Base-by-base conservation (phyloP, 2,329 filamentous ascomycete species). In the Colletotrichum somersetense region DNA sequence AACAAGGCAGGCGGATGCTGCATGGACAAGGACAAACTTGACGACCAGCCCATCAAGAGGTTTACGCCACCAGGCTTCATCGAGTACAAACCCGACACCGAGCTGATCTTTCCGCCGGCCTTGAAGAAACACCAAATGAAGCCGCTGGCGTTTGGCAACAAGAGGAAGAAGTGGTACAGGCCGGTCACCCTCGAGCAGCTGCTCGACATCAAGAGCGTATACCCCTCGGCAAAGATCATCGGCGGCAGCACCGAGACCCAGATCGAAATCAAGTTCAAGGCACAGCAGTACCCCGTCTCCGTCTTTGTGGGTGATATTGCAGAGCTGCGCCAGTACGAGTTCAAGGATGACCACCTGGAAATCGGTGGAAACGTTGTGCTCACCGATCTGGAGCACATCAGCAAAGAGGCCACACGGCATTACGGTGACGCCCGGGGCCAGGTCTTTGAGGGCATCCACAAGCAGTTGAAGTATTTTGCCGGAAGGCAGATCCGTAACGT, bases 231-330 rank as follows among this genome's bases (percentile, higher is more conserved):
- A 5, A 99, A 98, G 82, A 91, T 99, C 73, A 97, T 99, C 73
- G 96, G 95, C 62, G 96, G 96, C 73, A 97, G 95, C 80, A 97
- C 95, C 2, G 96, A 99, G 81, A 98, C 96, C 0, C 96, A 98
- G 82, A 98, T 99, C 73, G 96, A 99, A 83, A 93, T 97, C 83
- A 98, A 97, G 82, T 98, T 99, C 88, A 98, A 98, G 84, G 94
- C 92, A 1, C 89, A 97, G 86, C 89, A 95, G 77, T 98, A 98
- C 79, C 92, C 92, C 5, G 91, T 93, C 1, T 98, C 95, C 0
- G 93, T 99, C 0, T 98, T 92, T 75, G 93, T 98, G 12, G 95
- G 96, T 14, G 96, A 99, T 77, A 97, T 99, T 71, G 86, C 93
- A 0, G 96, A 98, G 82, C 84, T 99, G 70, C 88, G 94, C 16